Evolutionary conservation across 352 stramenopile species (phyloP), one percentile per base, ranked within the genome.

Genomic region (Phytophthora macrochlamydospora): DNA sequence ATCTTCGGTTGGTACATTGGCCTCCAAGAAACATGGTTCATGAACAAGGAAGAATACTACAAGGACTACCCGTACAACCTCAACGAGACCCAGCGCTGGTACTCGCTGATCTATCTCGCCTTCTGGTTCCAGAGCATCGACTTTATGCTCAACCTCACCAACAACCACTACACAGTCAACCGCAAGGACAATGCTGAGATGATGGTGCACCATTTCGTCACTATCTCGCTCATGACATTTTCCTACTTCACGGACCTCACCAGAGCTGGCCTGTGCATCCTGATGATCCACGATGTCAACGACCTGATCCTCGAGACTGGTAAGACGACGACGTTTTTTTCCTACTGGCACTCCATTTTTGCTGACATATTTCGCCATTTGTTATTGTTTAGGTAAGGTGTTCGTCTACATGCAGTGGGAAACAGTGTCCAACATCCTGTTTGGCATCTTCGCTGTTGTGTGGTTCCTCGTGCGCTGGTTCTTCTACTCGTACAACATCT

Each of bases 121-220:
- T 89, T 84, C 65, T 89, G 80, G 80, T 50, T 89, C 53, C 80
- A 89, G 67, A 78, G 77, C 56, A 78, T 87, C 59, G 80, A 87
- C 73, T 87, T 85, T 48, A 82, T 89, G 78, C 80, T 89, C 46
- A 85, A 77, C 56, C 42, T 89, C 62, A 83, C 80, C 55, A 87
- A 83, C 72, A 78, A 73, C 44, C 80, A 89, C 70, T 89, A 89
- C 70, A 69, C 69, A 42, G 80, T 87, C 53, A 89, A 87, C 75
- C 80, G 77, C 63, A 87, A 85, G 65, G 80, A 89, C 71, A 86
- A 87, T 54, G 63, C 71, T 46, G 77, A 89, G 76, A 89, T 89
- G 79, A 66, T 89, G 9, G 35, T 87, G 51, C 80, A 89, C 62
- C 80, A 87, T 69, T 81, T 87, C 51, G 71, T 76, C 56, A 87